These are phyloP conservation scores for Xylaria sp. DNA, from an alignment of 2,329 filamentous ascomycete species.

Conservation along the genomic window DNA sequence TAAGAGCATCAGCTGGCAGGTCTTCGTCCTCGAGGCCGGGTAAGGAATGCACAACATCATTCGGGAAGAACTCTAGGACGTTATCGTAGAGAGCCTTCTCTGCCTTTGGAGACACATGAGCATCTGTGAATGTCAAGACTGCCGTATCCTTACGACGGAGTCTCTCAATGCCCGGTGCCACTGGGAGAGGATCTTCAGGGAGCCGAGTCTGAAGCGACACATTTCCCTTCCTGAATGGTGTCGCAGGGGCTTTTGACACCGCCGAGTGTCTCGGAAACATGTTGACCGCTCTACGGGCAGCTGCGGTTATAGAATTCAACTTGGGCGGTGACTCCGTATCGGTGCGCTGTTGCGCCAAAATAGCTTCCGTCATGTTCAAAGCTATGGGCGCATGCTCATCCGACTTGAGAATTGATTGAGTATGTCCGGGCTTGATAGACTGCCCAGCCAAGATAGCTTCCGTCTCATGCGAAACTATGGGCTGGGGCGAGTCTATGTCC, in stretches of 20 bases:
- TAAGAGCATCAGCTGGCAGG: conserved; percentile 21
- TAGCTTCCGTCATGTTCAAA: conserved; percentile 24
- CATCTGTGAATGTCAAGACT: not conserved
- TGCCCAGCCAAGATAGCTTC: conserved; percentile 22
- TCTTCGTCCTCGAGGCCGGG: conserved; percentile 40
- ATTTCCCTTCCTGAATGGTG: not conserved
- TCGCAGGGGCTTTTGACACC: not conserved
- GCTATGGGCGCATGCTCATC: conserved; percentile 18
- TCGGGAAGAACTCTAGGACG: conserved; percentile 42
- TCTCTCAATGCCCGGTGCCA: not conserved
- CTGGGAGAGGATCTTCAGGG: not conserved
- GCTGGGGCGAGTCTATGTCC: conserved; percentile 24
- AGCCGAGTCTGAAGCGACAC: not conserved
- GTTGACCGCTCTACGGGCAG: conserved; percentile 31
- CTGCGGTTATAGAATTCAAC: conserved; percentile 6
- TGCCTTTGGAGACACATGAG: not conserved
- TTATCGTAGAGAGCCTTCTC: conserved; percentile 35
- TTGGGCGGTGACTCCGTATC: conserved; percentile 2
- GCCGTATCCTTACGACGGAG: conserved; percentile 11
- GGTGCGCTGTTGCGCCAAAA: conserved; percentile 7
- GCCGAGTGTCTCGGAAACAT: conserved; percentile 24
- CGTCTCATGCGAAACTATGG: conserved; percentile 11
- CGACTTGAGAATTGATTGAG: conserved; percentile 3
- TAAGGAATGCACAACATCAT: conserved; percentile 39
- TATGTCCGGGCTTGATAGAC: conserved; percentile 11